Evolutionary conservation across 495 filamentous ascomycete genomes (phyloP).

Genomic region (Coniosporium apollinis): DNA sequence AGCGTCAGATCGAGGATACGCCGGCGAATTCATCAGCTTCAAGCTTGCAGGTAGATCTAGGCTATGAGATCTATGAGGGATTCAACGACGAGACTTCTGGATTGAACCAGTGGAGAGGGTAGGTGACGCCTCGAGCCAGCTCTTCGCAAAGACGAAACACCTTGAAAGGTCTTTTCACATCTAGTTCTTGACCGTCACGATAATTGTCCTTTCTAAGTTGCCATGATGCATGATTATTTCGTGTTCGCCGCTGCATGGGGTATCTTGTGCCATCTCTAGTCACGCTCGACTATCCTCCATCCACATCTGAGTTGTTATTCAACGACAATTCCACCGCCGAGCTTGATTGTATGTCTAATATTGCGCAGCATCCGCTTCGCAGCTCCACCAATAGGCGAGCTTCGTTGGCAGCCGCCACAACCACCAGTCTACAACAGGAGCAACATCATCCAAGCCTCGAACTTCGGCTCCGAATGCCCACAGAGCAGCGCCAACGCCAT

Average conservation of each 20-base stretch:
- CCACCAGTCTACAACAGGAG: conserved; percentile 12
- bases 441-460: conserved; percentile 6
- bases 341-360: too few relatives aligned
- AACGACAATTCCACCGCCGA: too few relatives aligned
- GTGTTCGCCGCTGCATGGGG: not conserved
- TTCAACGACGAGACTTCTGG: conserved; percentile 2
- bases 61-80: conserved; percentile 9
- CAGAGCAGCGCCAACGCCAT: conserved; percentile 4
- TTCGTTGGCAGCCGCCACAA: conserved; percentile 17
- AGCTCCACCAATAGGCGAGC: conserved; percentile 6
- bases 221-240: not conserved
- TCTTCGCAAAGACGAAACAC: too few relatives aligned
- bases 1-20: too few relatives aligned
- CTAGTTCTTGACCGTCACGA: too few relatives aligned
- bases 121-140: too few relatives aligned
- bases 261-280: too few relatives aligned
- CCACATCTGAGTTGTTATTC: too few relatives aligned
- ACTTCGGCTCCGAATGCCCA: conserved; percentile 8
- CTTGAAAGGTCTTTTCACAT: too few relatives aligned
- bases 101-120: conserved; percentile 11
- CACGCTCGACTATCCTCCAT: too few relatives aligned
- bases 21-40: too few relatives aligned
- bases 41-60: conserved; percentile 10
- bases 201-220: too few relatives aligned
- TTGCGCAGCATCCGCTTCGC: conserved; percentile 8